phyloP scores from a whole-genome alignment of 2,329 filamentous ascomycete species.

The Verticillium klebahnii region DNA sequence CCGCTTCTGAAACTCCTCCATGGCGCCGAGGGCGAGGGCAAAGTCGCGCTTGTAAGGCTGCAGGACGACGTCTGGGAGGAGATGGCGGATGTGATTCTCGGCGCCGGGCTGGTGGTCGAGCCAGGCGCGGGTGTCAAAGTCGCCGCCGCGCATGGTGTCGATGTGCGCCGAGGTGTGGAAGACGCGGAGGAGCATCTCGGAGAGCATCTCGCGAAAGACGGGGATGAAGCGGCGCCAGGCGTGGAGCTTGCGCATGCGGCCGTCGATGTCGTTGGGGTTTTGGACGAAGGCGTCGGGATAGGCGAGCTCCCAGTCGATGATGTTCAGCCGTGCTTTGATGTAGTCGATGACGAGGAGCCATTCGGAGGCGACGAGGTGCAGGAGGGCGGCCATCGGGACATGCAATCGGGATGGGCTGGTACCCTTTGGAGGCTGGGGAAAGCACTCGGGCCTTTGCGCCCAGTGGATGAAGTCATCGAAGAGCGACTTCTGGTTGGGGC shows the following conservation, averaged over 20 bases:
- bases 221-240: constrained; percentile 19
- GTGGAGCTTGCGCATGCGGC: constrained; percentile 18
- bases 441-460: constrained; percentile 12
- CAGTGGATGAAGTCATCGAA: constrained; percentile 21
- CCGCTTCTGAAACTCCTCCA: constrained; percentile 25
- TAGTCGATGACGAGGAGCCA: constrained; percentile 21
- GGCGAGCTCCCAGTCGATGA: constrained; percentile 21
- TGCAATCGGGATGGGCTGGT: constrained; percentile 1
- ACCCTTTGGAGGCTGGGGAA: constrained; percentile 4
- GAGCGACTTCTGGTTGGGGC: constrained; percentile 6
- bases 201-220: constrained; percentile 21
- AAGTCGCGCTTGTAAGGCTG: constrained; percentile 18
- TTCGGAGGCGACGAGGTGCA: constrained; percentile 19
- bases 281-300: constrained; percentile 16
- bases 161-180: constrained; percentile 7
- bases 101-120: neutral
- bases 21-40: constrained; percentile 14
- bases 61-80: neutral
- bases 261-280: constrained; percentile 13
- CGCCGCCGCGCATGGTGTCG: neutral
- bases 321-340: constrained; percentile 20
- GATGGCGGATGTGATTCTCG: neutral
- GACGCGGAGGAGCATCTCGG: constrained; percentile 15
- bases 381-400: constrained; percentile 16
- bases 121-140: neutral